Base-by-base conservation (phyloP, 345 rosid species). In the Aurinia saxatilis region DNA sequence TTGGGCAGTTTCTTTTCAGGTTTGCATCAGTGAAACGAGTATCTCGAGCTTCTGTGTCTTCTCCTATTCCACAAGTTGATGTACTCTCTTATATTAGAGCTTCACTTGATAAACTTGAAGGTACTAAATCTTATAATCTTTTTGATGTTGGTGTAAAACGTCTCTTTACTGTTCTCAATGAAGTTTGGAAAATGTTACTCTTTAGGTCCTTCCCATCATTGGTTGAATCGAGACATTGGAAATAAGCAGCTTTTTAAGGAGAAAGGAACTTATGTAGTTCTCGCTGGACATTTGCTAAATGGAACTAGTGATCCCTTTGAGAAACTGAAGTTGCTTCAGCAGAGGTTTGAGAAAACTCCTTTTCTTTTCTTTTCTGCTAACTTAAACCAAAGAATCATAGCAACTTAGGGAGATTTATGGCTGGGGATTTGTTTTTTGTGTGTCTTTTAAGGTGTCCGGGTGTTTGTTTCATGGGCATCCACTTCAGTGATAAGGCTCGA, bases 261-360 rank as follows among this genome's bases (percentile, higher is more conserved):
- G 23, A 81, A 69, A 70, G 82, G 80, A 44, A 38, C 77, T 13
- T 57, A 81, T 59, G 65, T 89, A 31, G 73, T 85, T 65, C 75
- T 89, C n/a, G 83, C 75, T 16, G 88, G 88, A 27, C 54, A 74
- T 50, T 77, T 85, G 33, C 60, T 78, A 13, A 73, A 71, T 29
- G 66, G 72, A 54, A 66, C 82, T 12, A 54, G 67, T 66, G 60
- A 75, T 58, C 27, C 30, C 0, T 72, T 87, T 67, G 90, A 85
- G 70, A 82, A 77, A 60, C 60, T 87, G 8, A 92, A 87, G 81
- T 71, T 68, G 47, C 79, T 92, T 70, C 86, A 82, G 75, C 97
- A 80, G 65, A 89, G 93, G 97, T 85, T 74, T 66, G 40, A 46
- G 60, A 38, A 37, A 53, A 30, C 14, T 10, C 63, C 50, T 12